These are phyloP conservation scores for Neopestalotiopsis sp. DNA, from an alignment of 2,329 filamentous ascomycete species.

Conservation along the genomic window DNA sequence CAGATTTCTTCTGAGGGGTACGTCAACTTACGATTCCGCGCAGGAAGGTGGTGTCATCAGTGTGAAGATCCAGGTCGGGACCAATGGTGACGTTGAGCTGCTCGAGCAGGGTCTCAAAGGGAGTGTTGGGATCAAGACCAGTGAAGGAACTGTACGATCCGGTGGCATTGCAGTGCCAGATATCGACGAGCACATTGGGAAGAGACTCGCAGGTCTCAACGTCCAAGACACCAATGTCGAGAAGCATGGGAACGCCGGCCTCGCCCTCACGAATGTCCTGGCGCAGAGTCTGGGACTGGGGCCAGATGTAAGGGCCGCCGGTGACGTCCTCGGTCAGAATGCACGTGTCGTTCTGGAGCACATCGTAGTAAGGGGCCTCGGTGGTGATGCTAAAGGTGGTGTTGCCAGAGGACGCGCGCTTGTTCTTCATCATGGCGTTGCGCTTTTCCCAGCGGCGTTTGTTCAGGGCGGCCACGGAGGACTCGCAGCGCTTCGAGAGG, in stretches of 20 bases:
- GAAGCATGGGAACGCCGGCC: constrained; percentile 46
- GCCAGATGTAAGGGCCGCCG: constrained; percentile 51
- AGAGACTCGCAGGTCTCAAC: constrained; percentile 48
- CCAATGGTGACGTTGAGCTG: constrained; percentile 35
- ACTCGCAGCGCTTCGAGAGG: constrained; percentile 31
- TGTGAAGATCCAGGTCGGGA: constrained; percentile 29
- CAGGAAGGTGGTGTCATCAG: constrained; percentile 35
- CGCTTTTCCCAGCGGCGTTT: constrained; percentile 27
- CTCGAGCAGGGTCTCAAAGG: constrained; percentile 33
- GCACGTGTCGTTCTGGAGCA: constrained; percentile 49
- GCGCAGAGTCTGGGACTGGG: constrained; percentile 45
- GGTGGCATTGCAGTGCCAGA: constrained; percentile 53
- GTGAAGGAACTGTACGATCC: constrained; percentile 47
- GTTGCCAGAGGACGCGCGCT: constrained; percentile 25
- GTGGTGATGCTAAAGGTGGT: constrained; percentile 27
- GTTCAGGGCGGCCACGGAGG: constrained; percentile 28
- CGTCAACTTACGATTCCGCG: constrained; percentile 29
- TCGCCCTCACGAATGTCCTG: constrained; percentile 44
- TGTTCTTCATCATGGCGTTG: constrained; percentile 21
- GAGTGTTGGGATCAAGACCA: constrained; percentile 35
- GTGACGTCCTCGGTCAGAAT: constrained; percentile 48
- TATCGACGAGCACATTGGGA: constrained; percentile 45
- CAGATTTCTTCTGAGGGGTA: background rate
- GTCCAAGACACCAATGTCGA: constrained; percentile 53
- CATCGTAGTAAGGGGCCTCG: constrained; percentile 32